Evolutionary conservation across 305 asterid genomes (phyloP).

Genomic region (Vinca major): DNA sequence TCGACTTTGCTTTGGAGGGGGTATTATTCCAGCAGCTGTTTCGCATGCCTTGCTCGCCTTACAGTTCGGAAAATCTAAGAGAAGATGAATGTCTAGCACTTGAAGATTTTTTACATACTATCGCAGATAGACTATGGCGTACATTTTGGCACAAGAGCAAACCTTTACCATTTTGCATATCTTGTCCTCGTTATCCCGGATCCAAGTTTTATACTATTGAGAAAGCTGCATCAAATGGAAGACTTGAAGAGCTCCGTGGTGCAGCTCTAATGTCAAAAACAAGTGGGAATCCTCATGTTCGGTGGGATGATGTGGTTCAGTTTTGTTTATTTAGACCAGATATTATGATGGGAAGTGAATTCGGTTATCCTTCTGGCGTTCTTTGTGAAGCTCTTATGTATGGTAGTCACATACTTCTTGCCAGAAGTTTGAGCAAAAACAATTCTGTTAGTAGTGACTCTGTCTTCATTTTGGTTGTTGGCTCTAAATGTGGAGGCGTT

Average conservation of each 20-base stretch:
- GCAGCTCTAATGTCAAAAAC: slow-evolving; percentile 57
- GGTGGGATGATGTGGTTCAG: slow-evolving; percentile 56
- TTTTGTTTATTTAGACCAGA: slow-evolving; percentile 49
- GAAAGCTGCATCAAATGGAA: slow-evolving; percentile 57
- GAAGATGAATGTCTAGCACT: slow-evolving; percentile 65
- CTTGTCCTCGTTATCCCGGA: slow-evolving; percentile 58
- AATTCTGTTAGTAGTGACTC: slow-evolving; percentile 32
- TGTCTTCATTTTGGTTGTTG: slow-evolving; percentile 52
- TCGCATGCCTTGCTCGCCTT: slow-evolving; percentile 69
- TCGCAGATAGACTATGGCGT: slow-evolving; percentile 72
- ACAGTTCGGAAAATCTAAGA: slow-evolving; percentile 36
- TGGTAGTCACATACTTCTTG: slow-evolving; percentile 50
- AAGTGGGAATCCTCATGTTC: slow-evolving; percentile 29
- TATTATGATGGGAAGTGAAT: slow-evolving; percentile 29
- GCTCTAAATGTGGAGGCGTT: slow-evolving; percentile 60
- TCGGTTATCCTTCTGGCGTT: slow-evolving; percentile 29
- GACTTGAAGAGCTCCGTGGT: slow-evolving; percentile 47
- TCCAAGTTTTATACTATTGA: slow-evolving; percentile 63
- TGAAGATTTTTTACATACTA: slow-evolving; percentile 64
- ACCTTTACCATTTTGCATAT: slow-evolving; percentile 48
- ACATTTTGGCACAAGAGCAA: slow-evolving; percentile 69
- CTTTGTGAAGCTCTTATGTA: slow-evolving; percentile 71
- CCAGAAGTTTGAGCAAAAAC: slow-evolving; percentile 43
- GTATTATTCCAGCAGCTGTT: slow-evolving; percentile 65
- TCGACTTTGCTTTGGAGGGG: slow-evolving; percentile 76